A percentile compares a stretch with the other conserved stretches of the same genome.
These are phyloP conservation scores for Acmispon strigosus DNA, from an alignment of 306 rosid species.

Conservation along the genomic window DNA sequence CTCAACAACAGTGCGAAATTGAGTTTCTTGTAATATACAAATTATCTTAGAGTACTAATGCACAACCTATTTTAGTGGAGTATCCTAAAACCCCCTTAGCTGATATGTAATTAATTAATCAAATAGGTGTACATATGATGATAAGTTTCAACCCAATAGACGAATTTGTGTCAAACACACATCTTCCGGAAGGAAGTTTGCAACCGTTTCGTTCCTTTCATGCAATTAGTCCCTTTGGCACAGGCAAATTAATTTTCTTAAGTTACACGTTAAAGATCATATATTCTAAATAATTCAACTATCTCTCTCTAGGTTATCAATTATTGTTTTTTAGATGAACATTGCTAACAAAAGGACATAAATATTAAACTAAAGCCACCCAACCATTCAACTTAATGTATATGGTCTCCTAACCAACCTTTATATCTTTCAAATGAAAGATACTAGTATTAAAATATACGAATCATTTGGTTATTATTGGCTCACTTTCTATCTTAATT, in stretches of 20 bases:
- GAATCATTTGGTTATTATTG: constrained; percentile 25
- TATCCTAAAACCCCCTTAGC: too few species aligned
- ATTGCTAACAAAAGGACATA: not conserved
- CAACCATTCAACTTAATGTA: constrained; percentile 10
- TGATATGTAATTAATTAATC: too few species aligned
- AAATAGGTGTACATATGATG: not conserved
- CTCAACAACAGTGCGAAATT: too few species aligned
- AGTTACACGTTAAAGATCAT: not conserved
- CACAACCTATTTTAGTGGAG: too few species aligned
- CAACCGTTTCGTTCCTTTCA: not conserved
- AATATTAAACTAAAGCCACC: constrained; percentile 38
- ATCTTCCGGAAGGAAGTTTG: not conserved
- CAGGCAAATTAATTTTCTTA: not conserved
- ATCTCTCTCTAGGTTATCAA: constrained; percentile 5
- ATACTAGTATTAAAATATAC: constrained; percentile 8
- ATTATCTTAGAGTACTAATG: too few species aligned
- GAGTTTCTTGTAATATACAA: too few species aligned
- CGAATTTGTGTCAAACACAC: constrained; percentile 2
- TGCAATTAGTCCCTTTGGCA: constrained; percentile 5
- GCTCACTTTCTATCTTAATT: constrained; percentile 23
- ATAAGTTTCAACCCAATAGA: not conserved
- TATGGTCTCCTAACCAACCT: constrained; percentile 16
- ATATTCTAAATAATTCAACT: not conserved
- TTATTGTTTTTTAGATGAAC: not conserved
- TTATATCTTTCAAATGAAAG: constrained; percentile 22